Evolutionary conservation across 1,139 yeast species (phyloP), one percentile per base, ranked within the genome.

Genomic region (Petasospora fabianii): DNA sequence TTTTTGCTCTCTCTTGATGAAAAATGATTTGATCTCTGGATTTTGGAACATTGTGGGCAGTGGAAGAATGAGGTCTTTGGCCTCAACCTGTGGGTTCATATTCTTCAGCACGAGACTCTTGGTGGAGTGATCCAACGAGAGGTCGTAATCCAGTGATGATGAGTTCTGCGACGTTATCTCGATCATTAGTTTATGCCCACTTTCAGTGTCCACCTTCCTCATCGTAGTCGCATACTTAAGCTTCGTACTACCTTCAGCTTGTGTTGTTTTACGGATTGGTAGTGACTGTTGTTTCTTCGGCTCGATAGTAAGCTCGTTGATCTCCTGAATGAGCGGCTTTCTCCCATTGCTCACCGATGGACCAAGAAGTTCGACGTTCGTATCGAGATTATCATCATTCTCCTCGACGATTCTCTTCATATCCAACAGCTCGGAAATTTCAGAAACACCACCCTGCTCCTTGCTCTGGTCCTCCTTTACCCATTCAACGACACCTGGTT

Each of bases 281-380:
- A 36, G 29, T 12, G 14, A n/a, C 3, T 18, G 15, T 11, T 15
- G 20, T 13, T 15, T 41, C 30, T 14, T 22, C 6, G 36, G 15
- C 11, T 35, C 37, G n/a, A 33, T 24, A 11, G 40, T 30, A 56
- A 54, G 49, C 6, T 50, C 49, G 11, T 39, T 43, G 15, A 54
- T 54, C 29, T 54, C 58, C 38, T 52, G 53, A 18, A 54, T 54
- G 35, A 54, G 22, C 2, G 57, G 57, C 17, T 42, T 38, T 16
- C 32, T 34, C 7, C 30, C 34, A 10, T 22, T 16, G 10, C 9
- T 20, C 14, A 28, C 30, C 5, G 17, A 6, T 6, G 44, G 41
- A 21, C 43, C 45, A 18, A 54, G n/a, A n/a, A n/a, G n/a, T n/a
- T n/a, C n/a, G n/a, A n/a, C n/a, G n/a, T n/a, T n/a, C n/a, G n/a